Evolutionary conservation across 306 rosid species (phyloP).

Genomic region (Cicer arietinum): DNA sequence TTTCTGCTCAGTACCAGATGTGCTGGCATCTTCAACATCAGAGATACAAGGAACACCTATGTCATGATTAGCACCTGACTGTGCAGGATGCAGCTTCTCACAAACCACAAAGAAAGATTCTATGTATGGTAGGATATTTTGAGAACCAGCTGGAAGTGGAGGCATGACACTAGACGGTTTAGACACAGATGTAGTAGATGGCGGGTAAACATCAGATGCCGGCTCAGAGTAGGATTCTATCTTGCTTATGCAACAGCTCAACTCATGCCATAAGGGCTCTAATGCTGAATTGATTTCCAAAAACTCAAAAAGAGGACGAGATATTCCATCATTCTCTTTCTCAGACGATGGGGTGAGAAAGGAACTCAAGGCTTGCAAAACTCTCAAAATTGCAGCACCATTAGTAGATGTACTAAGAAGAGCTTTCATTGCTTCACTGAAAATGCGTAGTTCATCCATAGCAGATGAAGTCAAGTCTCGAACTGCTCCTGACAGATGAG

Average conservation of each 20-base stretch:
- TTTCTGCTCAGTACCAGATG: conserved; percentile 68
- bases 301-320: conserved; percentile 65
- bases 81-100: conserved; percentile 91
- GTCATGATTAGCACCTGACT: conserved; percentile 70
- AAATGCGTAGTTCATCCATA: conserved; percentile 72
- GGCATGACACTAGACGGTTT: conserved; percentile 76
- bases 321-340: conserved; percentile 62
- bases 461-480: conserved; percentile 84
- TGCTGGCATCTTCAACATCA: conserved; percentile 75
- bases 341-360: conserved; percentile 67
- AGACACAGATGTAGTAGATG: conserved; percentile 63
- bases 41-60: conserved; percentile 62
- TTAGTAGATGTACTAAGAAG: conserved; percentile 89
- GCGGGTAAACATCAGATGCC: conserved; percentile 57
- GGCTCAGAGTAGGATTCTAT: conserved; percentile 86
- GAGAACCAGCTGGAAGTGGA: conserved; percentile 92
- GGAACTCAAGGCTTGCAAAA: conserved; percentile 92
- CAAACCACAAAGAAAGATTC: conserved; percentile 95
- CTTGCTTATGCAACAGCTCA: conserved; percentile 91
- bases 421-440: conserved; percentile 77
- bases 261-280: conserved; percentile 93
- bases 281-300: conserved; percentile 81
- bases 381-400: conserved; percentile 95
- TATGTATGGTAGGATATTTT: conserved; percentile 87
- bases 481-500: conserved; percentile 83